A percentile compares a stretch with the other conserved stretches of the same genome.
Conservation (phyloP, 371 early-diverging fungal genomes). For the Enterospora canceri region DNA sequence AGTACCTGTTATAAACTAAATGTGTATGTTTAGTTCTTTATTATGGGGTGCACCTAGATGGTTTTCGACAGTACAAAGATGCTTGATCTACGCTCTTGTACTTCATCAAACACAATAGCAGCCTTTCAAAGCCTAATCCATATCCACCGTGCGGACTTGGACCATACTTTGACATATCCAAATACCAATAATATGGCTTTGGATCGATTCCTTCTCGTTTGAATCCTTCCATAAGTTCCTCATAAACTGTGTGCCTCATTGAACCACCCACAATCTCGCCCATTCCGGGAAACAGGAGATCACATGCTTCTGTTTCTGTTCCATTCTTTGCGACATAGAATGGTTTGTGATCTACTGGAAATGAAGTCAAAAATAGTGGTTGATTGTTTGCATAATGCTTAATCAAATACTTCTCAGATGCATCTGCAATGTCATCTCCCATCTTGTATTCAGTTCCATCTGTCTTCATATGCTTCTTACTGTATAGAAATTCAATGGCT, state of each 20-base stretch:
- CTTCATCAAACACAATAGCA: constrained; percentile 86
- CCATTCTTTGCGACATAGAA: constrained; percentile 91
- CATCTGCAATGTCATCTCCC: constrained; percentile 98
- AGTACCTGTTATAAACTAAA: too few species aligned
- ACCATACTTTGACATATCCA: constrained; percentile 94
- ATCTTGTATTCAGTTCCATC: constrained; percentile 74
- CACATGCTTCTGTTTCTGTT: constrained; percentile 85
- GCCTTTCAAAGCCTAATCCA: constrained; percentile 94
- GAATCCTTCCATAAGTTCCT: constrained; percentile 79
- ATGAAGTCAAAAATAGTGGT: constrained; percentile 86
- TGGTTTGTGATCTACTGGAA: constrained; percentile 93
- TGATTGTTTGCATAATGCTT: constrained; percentile 70
- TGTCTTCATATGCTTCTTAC: constrained; percentile 71
- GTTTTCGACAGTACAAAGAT: constrained; percentile 84
- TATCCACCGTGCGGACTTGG: constrained; percentile 93
- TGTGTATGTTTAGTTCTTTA: too few species aligned
- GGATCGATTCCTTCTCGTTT: constrained; percentile 85
- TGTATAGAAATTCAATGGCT: constrained; percentile 74
- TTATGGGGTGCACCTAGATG: constrained; percentile 62
- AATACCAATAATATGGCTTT: constrained; percentile 91
- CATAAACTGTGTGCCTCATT: constrained; percentile 83
- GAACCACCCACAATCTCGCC: constrained; percentile 99
- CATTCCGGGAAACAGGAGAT: constrained; percentile 92
- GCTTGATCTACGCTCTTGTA: constrained; percentile 71
- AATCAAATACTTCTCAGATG: constrained; percentile 89